Conservation (phyloP, 257 asterid species). For the Solanum paucissectum region DNA sequence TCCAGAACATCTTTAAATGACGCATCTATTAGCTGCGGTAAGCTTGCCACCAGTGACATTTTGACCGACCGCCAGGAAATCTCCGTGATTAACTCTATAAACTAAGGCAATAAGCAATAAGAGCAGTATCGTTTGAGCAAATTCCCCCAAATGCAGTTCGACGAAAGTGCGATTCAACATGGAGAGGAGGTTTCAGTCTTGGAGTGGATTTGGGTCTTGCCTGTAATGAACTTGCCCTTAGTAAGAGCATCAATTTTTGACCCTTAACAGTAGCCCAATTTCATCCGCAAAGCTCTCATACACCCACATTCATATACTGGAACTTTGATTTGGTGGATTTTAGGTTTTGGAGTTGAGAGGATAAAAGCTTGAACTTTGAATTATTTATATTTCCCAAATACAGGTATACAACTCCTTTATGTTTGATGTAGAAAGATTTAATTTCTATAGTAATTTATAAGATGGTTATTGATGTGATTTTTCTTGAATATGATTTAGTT, state of each 20-base stretch:
- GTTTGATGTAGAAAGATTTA: background rate
- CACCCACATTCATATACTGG: background rate
- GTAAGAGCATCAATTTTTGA: slow-evolving; percentile 75
- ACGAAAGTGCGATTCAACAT: slow-evolving; percentile 43
- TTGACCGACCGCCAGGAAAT: background rate
- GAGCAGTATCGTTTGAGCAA: slow-evolving; percentile 27
- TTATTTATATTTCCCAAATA: slow-evolving; percentile 62
- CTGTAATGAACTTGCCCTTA: slow-evolving; percentile 73
- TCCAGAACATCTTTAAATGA: background rate
- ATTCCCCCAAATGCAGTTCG: slow-evolving; percentile 65
- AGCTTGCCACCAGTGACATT: background rate
- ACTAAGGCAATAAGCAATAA: background rate
- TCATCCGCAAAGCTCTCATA: background rate
- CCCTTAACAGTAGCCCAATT: slow-evolving; percentile 46
- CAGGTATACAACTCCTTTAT: slow-evolving; percentile 22
- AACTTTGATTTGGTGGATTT: background rate
- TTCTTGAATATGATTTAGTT: background rate
- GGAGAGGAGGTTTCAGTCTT: slow-evolving; percentile 86
- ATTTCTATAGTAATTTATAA: background rate
- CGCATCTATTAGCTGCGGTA: background rate
- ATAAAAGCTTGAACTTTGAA: slow-evolving; percentile 62
- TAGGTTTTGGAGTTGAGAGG: slow-evolving; percentile 79
- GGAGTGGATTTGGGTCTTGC: slow-evolving; percentile 72
- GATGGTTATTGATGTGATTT: background rate
- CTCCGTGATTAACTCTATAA: background rate